These are phyloP conservation scores for Calonectria fujianensis DNA, from an alignment of 2,329 filamentous ascomycete species.

Conservation along the genomic window DNA sequence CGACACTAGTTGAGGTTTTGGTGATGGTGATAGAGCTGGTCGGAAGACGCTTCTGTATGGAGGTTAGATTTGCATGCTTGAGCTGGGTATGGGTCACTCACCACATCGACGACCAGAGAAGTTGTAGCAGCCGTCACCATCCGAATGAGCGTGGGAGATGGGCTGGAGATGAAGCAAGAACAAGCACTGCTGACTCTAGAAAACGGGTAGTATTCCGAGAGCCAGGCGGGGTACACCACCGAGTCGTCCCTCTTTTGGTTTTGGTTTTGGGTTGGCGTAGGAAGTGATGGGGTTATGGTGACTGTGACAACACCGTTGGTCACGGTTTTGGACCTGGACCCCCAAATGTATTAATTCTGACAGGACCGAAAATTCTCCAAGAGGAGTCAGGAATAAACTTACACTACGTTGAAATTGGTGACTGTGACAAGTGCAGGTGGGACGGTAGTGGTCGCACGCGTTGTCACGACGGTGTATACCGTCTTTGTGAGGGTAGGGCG, in stretches of 20 bases:
- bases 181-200: constrained; percentile 8
- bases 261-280: neutral
- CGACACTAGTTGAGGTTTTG: neutral
- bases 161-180: constrained; percentile 9
- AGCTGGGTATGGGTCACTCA: neutral
- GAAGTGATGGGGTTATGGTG: neutral
- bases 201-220: constrained; percentile 10
- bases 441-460: neutral
- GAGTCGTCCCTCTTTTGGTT: neutral
- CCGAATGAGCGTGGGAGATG: neutral
- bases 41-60: neutral
- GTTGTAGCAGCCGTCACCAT: neutral
- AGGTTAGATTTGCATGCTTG: neutral
- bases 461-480: neutral
- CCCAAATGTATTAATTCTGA: neutral
- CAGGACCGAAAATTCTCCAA: neutral
- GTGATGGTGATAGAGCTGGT: neutral
- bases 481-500: neutral
- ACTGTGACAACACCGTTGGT: neutral
- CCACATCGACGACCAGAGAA: neutral
- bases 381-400: neutral
- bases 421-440: neutral
- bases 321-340: neutral
- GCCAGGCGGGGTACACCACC: neutral
- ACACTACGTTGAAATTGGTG: constrained; percentile 6